Conservation (phyloP, 2,329 filamentous ascomycete species). For the Pseudogymnoascus sp. region DNA sequence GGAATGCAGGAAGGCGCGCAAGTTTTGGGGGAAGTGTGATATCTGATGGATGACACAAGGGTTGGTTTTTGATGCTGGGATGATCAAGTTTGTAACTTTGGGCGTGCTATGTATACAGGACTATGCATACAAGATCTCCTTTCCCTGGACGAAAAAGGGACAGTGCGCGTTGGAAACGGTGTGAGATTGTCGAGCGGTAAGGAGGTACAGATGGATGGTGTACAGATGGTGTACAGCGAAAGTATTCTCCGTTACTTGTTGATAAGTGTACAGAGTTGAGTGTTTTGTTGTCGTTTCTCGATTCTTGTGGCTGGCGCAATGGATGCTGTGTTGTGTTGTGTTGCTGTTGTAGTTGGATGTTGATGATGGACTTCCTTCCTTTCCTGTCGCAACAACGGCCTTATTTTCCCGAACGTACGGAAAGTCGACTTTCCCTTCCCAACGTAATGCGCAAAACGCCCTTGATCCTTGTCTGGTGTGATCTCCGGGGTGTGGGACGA, state of each 20-base stretch:
- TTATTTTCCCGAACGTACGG: background rate
- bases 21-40: background rate
- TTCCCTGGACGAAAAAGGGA: conserved; percentile 7
- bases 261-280: background rate
- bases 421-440: background rate
- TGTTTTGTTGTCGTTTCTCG: background rate
- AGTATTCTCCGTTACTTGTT: background rate
- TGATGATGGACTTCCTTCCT: background rate
- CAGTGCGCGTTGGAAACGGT: conserved; percentile 1
- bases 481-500: background rate
- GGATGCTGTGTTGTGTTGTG: background rate
- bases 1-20: background rate
- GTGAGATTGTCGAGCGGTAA: background rate
- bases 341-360: background rate
- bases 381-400: background rate
- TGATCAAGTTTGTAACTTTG: background rate
- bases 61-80: background rate
- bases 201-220: background rate
- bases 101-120: background rate
- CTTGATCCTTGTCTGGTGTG: background rate
- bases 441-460: background rate
- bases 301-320: background rate
- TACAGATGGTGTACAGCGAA: background rate
- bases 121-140: conserved; percentile 3
- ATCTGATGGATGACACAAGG: background rate